Conservation (phyloP, 148 eudicot genomes). For the Talinum fruticosum region DNA sequence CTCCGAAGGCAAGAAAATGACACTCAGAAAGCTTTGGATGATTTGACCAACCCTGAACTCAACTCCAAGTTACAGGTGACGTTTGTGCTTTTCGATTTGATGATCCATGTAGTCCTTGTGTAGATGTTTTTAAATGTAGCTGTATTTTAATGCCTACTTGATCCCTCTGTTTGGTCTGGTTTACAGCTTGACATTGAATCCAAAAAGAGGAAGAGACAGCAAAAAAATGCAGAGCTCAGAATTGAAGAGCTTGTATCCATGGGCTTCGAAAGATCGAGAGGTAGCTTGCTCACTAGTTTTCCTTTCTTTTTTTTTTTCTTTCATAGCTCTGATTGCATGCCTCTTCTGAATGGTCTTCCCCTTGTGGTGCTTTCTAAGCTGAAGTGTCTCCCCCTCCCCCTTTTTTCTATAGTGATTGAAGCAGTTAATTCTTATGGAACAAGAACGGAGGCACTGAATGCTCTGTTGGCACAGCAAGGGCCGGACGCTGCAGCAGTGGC, state of each 20-base stretch:
- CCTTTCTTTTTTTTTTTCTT: not conserved
- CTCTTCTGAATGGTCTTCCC: not conserved
- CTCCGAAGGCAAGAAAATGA: constrained; percentile 92
- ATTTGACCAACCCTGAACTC: constrained; percentile 73
- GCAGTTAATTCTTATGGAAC: constrained; percentile 45
- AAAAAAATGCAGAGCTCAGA: constrained; percentile 33
- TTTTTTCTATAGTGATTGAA: constrained; percentile 42
- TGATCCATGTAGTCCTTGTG: not conserved
- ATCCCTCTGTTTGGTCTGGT: constrained; percentile 5
- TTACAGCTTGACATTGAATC: constrained; percentile 70
- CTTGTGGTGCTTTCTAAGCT: not conserved
- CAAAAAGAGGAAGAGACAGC: constrained; percentile 61
- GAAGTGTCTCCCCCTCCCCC: not conserved
- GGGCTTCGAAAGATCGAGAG: constrained; percentile 68
- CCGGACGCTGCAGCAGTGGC: constrained; percentile 17
- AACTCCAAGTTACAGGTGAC: constrained; percentile 69
- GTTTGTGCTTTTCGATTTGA: constrained; percentile 4
- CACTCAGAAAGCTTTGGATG: constrained; percentile 70
- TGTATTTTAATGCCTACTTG: not conserved
- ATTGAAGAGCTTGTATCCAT: constrained; percentile 52
- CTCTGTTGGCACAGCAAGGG: constrained; percentile 33
- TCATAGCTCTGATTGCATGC: not conserved
- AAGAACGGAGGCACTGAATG: constrained; percentile 43
- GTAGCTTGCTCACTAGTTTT: constrained; percentile 27
- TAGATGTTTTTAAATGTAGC: not conserved